These are phyloP conservation scores for Phytopythium mirpurense DNA, from an alignment of 352 stramenopile species.

Conservation along the genomic window DNA sequence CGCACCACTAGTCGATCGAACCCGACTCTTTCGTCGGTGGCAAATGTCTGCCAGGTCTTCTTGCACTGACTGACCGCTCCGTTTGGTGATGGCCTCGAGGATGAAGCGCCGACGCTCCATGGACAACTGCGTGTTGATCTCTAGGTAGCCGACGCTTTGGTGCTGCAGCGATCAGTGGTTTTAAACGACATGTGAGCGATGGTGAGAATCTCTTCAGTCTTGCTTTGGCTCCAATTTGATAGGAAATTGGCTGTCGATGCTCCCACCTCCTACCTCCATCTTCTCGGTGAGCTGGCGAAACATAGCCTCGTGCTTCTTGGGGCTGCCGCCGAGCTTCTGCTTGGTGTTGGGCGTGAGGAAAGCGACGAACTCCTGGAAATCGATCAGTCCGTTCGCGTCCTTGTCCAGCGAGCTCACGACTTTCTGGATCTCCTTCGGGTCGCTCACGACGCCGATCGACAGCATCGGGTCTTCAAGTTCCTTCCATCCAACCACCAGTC, in stretches of 20 bases:
- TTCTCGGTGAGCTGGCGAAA: slow-evolving; percentile 75
- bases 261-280: no score
- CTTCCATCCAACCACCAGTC: slow-evolving; percentile 7
- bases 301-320: slow-evolving; percentile 60
- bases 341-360: slow-evolving; percentile 60
- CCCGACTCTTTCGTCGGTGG: slow-evolving; percentile 5
- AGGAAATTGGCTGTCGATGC: no score
- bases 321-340: slow-evolving; percentile 25
- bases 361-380: slow-evolving; percentile 77
- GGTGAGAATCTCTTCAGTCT: no score
- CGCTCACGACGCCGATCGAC: slow-evolving; percentile 69
- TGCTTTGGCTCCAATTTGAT: no score
- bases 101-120: slow-evolving; percentile 74
- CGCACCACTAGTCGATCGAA: background rate
- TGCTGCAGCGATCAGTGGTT: slow-evolving; percentile 24
- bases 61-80: slow-evolving; percentile 40
- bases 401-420: slow-evolving; percentile 64
- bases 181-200: no score
- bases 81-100: slow-evolving; percentile 60
- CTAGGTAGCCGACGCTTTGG: slow-evolving; percentile 61
- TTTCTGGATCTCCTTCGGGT: slow-evolving; percentile 50
- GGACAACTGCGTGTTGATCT: slow-evolving; percentile 75
- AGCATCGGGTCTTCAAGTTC: slow-evolving; percentile 77
- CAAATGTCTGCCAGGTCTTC: slow-evolving; percentile 49
- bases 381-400: slow-evolving; percentile 65